Percentiles rank a stretch among this genome's conserved stretches.
phyloP scores from a whole-genome alignment of 2,329 filamentous ascomycete species.

The Xylaria sp. region DNA sequence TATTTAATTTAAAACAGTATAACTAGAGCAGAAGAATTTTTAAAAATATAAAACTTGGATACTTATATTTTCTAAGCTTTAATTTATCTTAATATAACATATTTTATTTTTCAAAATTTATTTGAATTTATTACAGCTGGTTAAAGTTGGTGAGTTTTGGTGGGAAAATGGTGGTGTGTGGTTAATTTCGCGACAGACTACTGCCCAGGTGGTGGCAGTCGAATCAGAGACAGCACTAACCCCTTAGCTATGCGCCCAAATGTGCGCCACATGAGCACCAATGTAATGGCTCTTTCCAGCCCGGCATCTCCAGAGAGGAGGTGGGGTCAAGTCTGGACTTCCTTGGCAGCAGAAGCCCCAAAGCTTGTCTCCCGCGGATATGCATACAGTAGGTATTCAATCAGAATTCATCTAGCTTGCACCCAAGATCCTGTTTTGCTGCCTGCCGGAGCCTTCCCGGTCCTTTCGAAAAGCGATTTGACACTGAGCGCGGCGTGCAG shows the following conservation, averaged over 20 bases:
- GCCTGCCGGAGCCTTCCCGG: conserved; percentile 6
- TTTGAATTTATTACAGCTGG: too few species aligned
- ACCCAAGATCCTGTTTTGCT: conserved; percentile 15
- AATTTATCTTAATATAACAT: too few species aligned
- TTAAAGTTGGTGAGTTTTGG: too few species aligned
- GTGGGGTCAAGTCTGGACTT: conserved; percentile 30
- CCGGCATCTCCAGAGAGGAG: conserved; percentile 19
- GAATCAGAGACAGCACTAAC: conserved; percentile 22
- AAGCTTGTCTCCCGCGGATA: conserved; percentile 34
- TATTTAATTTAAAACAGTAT: too few species aligned
- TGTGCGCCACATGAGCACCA: conserved; percentile 14
- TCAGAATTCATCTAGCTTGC: not conserved
- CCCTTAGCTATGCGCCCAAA: not conserved
- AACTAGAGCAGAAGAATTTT: too few species aligned
- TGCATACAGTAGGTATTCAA: not conserved
- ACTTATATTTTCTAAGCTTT: too few species aligned
- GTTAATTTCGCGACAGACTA: too few species aligned
- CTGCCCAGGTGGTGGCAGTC: not conserved
- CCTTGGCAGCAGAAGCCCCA: conserved; percentile 37
- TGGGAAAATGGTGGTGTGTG: too few species aligned
- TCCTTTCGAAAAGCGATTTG: not conserved
- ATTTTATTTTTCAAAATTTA: too few species aligned
- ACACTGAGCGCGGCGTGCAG: not conserved
- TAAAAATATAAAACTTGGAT: too few species aligned
- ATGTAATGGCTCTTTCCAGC: conserved; percentile 20